Evolutionary conservation across 2,329 filamentous ascomycete genomes (phyloP), one percentile per base, ranked within the genome.

Genomic region (Penicillium fuscoglaucum): DNA sequence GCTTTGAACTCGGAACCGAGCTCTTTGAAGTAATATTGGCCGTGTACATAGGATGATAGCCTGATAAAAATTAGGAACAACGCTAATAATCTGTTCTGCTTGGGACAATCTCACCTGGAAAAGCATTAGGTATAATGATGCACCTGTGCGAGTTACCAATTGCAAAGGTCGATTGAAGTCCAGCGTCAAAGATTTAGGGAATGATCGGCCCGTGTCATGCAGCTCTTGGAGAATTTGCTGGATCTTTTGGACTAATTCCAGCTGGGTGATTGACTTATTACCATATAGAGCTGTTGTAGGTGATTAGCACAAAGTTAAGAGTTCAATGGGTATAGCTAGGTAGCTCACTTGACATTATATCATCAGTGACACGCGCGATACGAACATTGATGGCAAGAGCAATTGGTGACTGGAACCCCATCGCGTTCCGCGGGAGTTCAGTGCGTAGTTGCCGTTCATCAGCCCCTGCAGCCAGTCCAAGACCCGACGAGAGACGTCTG

Each of bases 41-140:
- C 65, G 62, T 21, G 58, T 60, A 28, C 65, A 67, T 35, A 67
- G 46, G 17, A 66, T 66, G 12, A 67, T 67, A 8, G 65, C 65
- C 62, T 66, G 13, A 13, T 8, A 6, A 3, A 1, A 3, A 47
- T 52, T 9, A 60, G 33, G 10, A 45, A 21, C 26, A 50, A 26
- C 4, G 4, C 8, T 3, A n/a, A 17, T 15, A 6, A 15, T 8
- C 6, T 29, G 6, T 2, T 37, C 15, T 51, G 12, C 1, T 19
- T 21, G 19, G 6, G 13, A 19, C 7, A 17, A 4, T n/a, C 45
- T 52, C 17, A 66, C 61, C 46, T 67, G 62, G 17, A 66, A 66
- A 2, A 67, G 52, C 64, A 66, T 67, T 8, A 66, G 26, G 29
- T 65, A 65, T 2, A 67, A 50, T 2, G 65, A 66, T 12, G 65